Base-by-base conservation (phyloP, 768 basidiomycete genomes). In the Hericium erinaceus region DNA sequence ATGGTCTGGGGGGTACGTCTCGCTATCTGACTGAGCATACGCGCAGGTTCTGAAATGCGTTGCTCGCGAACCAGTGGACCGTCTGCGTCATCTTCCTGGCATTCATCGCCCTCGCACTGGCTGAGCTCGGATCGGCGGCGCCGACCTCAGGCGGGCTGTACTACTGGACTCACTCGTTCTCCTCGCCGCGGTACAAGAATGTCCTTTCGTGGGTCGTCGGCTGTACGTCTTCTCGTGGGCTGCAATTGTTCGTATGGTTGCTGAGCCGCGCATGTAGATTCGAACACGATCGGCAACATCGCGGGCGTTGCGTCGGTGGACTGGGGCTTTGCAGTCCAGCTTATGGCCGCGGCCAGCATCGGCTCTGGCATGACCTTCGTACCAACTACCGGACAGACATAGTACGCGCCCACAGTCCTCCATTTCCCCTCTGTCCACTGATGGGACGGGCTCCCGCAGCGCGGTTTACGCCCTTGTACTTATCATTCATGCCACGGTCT, bases 321-420 rank as follows among this genome's bases (percentile, higher is more conserved):
- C 59, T 88, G 83, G 84, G 82, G 80, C 6, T 80, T 79, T 57
- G 80, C 86, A 0, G 74, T 82, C 2, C 81, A 84, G 64, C 73
- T 89, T 33, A 77, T 82, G 71, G 85, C 85, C 4, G 85, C 81
- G 1, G 79, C 72, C 4, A 80, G 74, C 41, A 82, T 87, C 55
- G 75, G 77, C 18, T 74, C 66, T 16, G 60, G 66, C 28, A 60
- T 61, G 52, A 61, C 55, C 5, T 77, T 71, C 54, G 61, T 66
- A 8, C 69, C 75, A 4, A 74, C 73, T 1, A 66, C 65, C 24
- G 54, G 54, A 0, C 71, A 68, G 51, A 65, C 69, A 74, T 83
- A 60, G 77, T 85, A 52, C 18, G 72, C 11, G 9, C 16, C 44
- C 10, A 44, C 7, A 41, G 24, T 15, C 10, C 40, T 33, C 33